phyloP scores from a whole-genome alignment of 768 basidiomycete genomes.

The Podaxis sp. region DNA sequence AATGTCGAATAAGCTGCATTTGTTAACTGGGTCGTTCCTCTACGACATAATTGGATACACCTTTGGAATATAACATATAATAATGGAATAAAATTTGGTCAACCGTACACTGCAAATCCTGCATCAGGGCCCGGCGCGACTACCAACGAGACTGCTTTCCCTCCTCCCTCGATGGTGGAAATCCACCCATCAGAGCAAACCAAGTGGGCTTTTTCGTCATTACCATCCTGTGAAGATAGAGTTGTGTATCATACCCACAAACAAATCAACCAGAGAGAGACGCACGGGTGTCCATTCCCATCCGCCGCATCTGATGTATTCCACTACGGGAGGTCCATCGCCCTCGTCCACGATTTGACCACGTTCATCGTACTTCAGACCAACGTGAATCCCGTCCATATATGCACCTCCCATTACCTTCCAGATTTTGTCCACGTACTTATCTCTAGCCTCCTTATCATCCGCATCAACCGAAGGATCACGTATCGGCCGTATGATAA shows the following conservation, averaged over 20 bases:
- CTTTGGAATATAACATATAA: slow-evolving; percentile 2
- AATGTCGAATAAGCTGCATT: neutral
- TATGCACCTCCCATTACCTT: slow-evolving; percentile 70
- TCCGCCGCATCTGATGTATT: slow-evolving; percentile 73
- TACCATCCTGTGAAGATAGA: slow-evolving; percentile 43
- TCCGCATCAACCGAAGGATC: slow-evolving; percentile 47
- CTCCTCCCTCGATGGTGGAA: slow-evolving; percentile 56
- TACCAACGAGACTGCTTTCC: slow-evolving; percentile 39
- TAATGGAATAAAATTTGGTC: slow-evolving; percentile 16
- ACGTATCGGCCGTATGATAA: slow-evolving; percentile 71
- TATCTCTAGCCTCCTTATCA: slow-evolving; percentile 38
- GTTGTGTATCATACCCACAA: neutral
- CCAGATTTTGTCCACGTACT: slow-evolving; percentile 54
- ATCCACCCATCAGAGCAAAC: slow-evolving; percentile 82
- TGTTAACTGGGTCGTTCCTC: neutral
- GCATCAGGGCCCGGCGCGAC: slow-evolving; percentile 16
- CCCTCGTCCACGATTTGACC: slow-evolving; percentile 41
- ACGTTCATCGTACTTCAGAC: slow-evolving; percentile 49
- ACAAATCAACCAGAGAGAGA: slow-evolving; percentile 10
- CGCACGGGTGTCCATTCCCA: slow-evolving; percentile 88
- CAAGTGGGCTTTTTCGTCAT: slow-evolving; percentile 62
- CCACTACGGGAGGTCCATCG: slow-evolving; percentile 58
- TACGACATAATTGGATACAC: neutral
- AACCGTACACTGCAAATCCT: slow-evolving; percentile 50
- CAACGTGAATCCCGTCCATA: slow-evolving; percentile 67